Base-by-base conservation (phyloP, 495 filamentous ascomycete genomes). In the Amniculicola lignicola region DNA sequence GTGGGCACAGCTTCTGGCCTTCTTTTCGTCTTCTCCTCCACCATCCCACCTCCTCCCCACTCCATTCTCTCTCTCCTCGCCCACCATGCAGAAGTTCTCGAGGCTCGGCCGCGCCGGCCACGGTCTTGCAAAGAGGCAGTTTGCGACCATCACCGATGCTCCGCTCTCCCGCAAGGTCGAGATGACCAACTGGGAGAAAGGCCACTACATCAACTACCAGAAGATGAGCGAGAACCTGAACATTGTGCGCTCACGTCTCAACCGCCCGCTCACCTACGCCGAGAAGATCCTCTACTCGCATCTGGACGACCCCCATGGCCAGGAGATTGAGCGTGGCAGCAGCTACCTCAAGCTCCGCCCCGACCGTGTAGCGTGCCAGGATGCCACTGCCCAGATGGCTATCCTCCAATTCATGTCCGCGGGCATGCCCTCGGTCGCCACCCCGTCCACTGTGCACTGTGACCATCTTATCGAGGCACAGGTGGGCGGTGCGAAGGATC, bases 271-370 rank as follows among this genome's bases (percentile, higher is more conserved):
- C 52, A 95, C 91, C 62, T 96, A 82, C 74, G 89, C 90, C 70
- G 93, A 98, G 84, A 98, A 98, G 83, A 87, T 98, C 64, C 81
- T 98, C 65, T 97, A 98, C 83, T 96, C 90, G 61, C 93, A 98
- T 76, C 79, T 98, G 70, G 93, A 98, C 77, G 90, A 98, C 72
- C 94, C 94, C 45, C 88, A 98, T 64, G 85, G 84, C 62, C 90
- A 95, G 72, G 93, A 96, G 4, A 93, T 97, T 62, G 84, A 97
- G 83, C 88, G 93, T 67, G 93, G 93, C 63, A 84, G 82, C 57
- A 95, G 89, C 50, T 97, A 98, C 78, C 85, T 98, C 51, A 94
- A 88, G 75, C 83, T 98, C 56, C 88, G 93, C 48, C 94, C 94
- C 37, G 93, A 98, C 72, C 88, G 93, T 74, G 94, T 98, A 65